Percentiles rank a stretch among this genome's conserved stretches.
Evolutionary conservation across 2,329 filamentous ascomycete species (phyloP).

Genomic region (Fusarium sp.): DNA sequence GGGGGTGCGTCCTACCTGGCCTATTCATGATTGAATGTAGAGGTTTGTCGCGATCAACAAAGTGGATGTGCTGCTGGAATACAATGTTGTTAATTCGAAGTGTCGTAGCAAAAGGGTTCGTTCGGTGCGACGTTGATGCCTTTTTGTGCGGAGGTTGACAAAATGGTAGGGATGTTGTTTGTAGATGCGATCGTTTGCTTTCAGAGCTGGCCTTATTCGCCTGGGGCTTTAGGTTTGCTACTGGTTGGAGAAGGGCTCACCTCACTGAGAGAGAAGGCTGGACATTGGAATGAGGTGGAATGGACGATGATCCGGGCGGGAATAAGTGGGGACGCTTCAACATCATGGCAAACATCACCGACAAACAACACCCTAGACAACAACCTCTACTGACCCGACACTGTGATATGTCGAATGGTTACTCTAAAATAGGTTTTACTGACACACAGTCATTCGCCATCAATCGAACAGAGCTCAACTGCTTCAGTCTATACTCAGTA

Average conservation of each 20-base stretch:
- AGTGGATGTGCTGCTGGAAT: slow-evolving; percentile 8
- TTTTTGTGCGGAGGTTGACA: slow-evolving; percentile 44
- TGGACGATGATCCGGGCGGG: slow-evolving; percentile 48
- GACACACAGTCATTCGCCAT: not conserved
- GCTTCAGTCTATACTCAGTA: not conserved
- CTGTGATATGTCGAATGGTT: not conserved
- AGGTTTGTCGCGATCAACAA: slow-evolving; percentile 42
- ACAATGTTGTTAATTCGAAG: slow-evolving; percentile 25
- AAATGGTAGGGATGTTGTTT: slow-evolving; percentile 32
- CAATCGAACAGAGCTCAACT: accelerated
- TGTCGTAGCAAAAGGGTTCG: slow-evolving; percentile 28
- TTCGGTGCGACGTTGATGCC: slow-evolving; percentile 27
- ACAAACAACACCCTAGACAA: not conserved
- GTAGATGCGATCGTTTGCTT: slow-evolving; percentile 37
- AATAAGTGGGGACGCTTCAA: slow-evolving; percentile 57
- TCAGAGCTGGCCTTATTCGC: slow-evolving; percentile 33
- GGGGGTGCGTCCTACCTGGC: slow-evolving; percentile 64
- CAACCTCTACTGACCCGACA: not conserved
- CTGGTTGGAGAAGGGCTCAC: slow-evolving; percentile 42
- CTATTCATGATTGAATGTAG: slow-evolving; percentile 66
- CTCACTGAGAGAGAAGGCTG: slow-evolving; percentile 34
- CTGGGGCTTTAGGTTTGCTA: slow-evolving; percentile 35
- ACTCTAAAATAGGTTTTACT: slow-evolving; percentile 34
- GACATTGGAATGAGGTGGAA: slow-evolving; percentile 32
- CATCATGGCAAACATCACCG: slow-evolving; percentile 40